A percentile compares a stretch with the other conserved stretches of the same genome.
Conservation (phyloP, 1,284 basidiomycete species). For the Austroboletus sp. region DNA sequence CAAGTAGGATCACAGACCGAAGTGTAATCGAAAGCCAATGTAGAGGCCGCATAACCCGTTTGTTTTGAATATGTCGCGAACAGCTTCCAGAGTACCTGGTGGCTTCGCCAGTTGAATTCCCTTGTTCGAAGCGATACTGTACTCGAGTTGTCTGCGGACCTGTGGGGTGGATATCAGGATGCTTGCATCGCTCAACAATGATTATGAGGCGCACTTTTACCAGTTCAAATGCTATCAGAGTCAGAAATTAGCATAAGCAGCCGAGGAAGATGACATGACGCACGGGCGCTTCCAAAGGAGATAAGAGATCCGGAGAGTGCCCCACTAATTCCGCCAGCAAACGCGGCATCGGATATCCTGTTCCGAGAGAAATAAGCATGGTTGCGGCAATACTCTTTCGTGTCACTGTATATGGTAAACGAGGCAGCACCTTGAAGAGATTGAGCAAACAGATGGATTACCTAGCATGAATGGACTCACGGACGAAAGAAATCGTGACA, state of each 20-base stretch:
- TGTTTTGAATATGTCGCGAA: constrained; percentile 58
- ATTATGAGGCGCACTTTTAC: constrained; percentile 67
- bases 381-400: constrained; percentile 74
- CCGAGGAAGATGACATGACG: constrained; percentile 34
- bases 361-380: constrained; percentile 53
- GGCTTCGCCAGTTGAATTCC: constrained; percentile 62
- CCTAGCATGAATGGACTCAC: constrained; percentile 44
- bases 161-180: constrained; percentile 29
- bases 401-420: constrained; percentile 89
- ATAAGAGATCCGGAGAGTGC: constrained; percentile 80
- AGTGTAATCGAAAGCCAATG: constrained; percentile 78
- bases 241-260: constrained; percentile 6
- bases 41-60: constrained; percentile 72
- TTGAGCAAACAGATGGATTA: constrained; percentile 9
- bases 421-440: constrained; percentile 64
- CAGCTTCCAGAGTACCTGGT: constrained; percentile 67
- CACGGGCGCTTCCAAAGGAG: constrained; percentile 77
- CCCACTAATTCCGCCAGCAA: constrained; percentile 72
- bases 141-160: constrained; percentile 90
- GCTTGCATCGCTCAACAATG: neutral
- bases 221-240: constrained; percentile 75
- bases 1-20: constrained; percentile 43
- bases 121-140: constrained; percentile 79
- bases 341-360: constrained; percentile 61
- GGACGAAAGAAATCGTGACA: constrained; percentile 93